phyloP scores from a whole-genome alignment of 495 filamentous ascomycete species.

The Penicillium dipodomyicola region DNA sequence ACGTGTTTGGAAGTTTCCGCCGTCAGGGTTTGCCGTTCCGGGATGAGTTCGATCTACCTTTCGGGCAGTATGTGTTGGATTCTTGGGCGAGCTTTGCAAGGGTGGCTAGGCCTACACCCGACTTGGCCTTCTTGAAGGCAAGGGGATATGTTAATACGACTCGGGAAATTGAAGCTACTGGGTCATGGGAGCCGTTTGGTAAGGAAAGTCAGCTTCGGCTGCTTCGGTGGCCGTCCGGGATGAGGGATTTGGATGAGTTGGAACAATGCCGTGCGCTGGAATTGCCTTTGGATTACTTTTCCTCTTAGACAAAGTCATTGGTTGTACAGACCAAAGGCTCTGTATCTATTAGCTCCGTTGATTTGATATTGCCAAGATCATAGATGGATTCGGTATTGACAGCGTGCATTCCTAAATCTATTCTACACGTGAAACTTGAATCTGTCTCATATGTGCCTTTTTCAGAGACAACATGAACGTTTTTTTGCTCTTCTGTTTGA shows the following conservation, averaged over 20 bases:
- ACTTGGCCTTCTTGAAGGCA: constrained; percentile 15
- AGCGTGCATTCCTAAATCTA: neutral
- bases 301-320: neutral
- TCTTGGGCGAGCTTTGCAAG: constrained; percentile 30
- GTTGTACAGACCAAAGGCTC: neutral
- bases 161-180: constrained; percentile 13
- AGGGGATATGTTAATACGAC: constrained; percentile 24
- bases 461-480: neutral
- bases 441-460: neutral
- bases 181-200: constrained; percentile 14
- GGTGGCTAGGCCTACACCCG: constrained; percentile 20
- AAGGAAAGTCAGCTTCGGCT: constrained; percentile 8
- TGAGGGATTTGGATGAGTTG: constrained; percentile 17
- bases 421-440: neutral
- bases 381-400: no score
- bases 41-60: constrained; percentile 27
- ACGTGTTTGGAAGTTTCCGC: constrained; percentile 25
- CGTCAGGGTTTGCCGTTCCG: constrained; percentile 20
- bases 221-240: constrained; percentile 21
- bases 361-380: no score
- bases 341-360: neutral
- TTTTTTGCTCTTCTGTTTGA: neutral
- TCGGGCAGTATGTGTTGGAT: constrained; percentile 29
- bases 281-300: constrained; percentile 13
- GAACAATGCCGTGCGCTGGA: constrained; percentile 19